These are phyloP conservation scores for Dendrocalamus latiflorus DNA, from an alignment of 202 grass and related monocot species.

Conservation along the genomic window DNA sequence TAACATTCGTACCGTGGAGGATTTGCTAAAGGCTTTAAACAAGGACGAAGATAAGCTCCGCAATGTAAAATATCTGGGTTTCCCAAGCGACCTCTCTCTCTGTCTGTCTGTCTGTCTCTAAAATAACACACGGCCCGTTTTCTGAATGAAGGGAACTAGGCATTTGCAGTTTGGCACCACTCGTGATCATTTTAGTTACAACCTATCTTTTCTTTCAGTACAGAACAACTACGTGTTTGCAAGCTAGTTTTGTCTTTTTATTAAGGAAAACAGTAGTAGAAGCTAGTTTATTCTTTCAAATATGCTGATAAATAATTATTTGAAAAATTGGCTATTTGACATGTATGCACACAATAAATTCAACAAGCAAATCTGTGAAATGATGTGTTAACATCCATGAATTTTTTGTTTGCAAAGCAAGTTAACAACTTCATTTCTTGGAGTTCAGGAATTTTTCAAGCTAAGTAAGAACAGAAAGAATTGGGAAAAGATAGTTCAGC, in stretches of 20 bases:
- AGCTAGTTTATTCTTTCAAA: not conserved
- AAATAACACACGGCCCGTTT: not conserved
- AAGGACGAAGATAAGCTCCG: not conserved
- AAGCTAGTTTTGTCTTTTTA: no score
- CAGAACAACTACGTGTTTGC: no score
- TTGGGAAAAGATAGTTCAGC: not conserved
- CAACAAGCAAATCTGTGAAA: not conserved
- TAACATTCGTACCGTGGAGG: not conserved
- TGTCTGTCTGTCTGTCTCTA: not conserved
- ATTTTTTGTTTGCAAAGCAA: not conserved
- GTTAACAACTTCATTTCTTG: not conserved
- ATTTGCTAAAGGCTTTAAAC: not conserved
- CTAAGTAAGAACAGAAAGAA: not conserved
- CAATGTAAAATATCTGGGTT: not conserved
- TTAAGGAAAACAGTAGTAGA: no score
- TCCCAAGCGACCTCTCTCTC: no score
- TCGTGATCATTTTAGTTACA: not conserved
- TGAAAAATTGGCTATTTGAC: not conserved
- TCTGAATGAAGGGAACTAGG: not conserved
- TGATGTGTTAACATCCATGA: not conserved
- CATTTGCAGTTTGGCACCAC: not conserved
- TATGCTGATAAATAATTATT: not conserved
- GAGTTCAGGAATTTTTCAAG: not conserved
- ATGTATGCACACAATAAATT: not conserved
- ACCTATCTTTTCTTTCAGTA: not conserved